Evolutionary conservation across 768 basidiomycete species (phyloP).

Genomic region (Tulasnella sp.): DNA sequence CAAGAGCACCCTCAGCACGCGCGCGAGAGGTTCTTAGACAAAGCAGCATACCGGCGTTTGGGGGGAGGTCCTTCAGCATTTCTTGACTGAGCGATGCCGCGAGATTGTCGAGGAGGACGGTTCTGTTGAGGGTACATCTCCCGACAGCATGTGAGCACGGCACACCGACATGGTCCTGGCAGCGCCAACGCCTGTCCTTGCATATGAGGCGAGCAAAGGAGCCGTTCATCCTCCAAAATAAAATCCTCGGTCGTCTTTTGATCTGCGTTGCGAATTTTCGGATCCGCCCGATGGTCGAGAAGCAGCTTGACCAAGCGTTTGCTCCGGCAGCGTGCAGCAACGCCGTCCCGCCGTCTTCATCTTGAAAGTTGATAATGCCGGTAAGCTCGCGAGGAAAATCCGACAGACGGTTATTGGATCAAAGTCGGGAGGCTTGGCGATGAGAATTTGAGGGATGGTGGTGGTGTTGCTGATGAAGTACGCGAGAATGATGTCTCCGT

Average conservation of each 20-base stretch:
- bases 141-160: slow-evolving; percentile 81
- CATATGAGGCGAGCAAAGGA: slow-evolving; percentile 86
- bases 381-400: slow-evolving; percentile 96
- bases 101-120: slow-evolving; percentile 82
- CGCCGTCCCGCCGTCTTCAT: slow-evolving; percentile 98
- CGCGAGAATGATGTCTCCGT: slow-evolving; percentile 95
- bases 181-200: slow-evolving; percentile 61
- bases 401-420: slow-evolving; percentile 91
- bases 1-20: too few relatives aligned
- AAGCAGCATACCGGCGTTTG: too few relatives aligned
- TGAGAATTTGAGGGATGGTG: slow-evolving; percentile 83
- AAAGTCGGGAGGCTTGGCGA: slow-evolving; percentile 86
- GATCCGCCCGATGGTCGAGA: slow-evolving; percentile 95
- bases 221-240: slow-evolving; percentile 97
- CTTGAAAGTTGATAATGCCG: slow-evolving; percentile 98
- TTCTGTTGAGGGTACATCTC: slow-evolving; percentile 80
- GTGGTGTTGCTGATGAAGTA: slow-evolving; percentile 98
- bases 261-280: slow-evolving; percentile 91
- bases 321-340: slow-evolving; percentile 90
- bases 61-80: too few relatives aligned
- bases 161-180: background rate
- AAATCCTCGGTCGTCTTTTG: slow-evolving; percentile 98
- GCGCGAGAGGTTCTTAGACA: too few relatives aligned
- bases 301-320: slow-evolving; percentile 94
- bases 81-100: slow-evolving; percentile 92